These are phyloP conservation scores for Phalaenopsis hybrid DNA, from an alignment of 116 monocot genomes.

Conservation along the genomic window DNA sequence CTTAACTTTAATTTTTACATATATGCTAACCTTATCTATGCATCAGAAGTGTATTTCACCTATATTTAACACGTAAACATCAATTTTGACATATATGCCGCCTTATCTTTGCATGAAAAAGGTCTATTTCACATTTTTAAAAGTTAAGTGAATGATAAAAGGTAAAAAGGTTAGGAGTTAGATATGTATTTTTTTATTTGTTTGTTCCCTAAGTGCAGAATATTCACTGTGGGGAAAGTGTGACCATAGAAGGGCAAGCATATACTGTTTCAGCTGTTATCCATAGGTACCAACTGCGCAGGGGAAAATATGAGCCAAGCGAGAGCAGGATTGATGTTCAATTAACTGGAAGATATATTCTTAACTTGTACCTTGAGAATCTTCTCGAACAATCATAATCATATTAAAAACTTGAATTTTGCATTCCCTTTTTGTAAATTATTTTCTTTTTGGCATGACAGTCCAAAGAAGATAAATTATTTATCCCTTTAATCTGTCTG, in stretches of 20 bases:
- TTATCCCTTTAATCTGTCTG: no score
- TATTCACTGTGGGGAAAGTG: constrained; percentile 83
- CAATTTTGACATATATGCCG: no score
- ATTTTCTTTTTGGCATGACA: no score
- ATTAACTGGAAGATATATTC: constrained; percentile 81
- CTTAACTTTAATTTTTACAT: no score
- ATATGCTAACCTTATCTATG: neutral
- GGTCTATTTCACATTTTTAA: no score
- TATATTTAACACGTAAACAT: no score
- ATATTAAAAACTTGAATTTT: neutral
- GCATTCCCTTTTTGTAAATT: no score
- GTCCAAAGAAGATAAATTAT: no score
- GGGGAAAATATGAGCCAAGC: constrained; percentile 83
- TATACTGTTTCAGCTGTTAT: constrained; percentile 79
- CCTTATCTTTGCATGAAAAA: no score
- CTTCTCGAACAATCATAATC: constrained; percentile 61
- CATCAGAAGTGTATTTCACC: no score
- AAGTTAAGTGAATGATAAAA: no score
- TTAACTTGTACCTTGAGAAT: constrained; percentile 76
- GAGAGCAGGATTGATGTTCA: constrained; percentile 89
- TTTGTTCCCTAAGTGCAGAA: constrained; percentile 32
- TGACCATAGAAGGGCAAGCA: constrained; percentile 76
- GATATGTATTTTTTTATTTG: neutral
- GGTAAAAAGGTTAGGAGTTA: no score
- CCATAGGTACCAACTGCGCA: constrained; percentile 79